Evolutionary conservation across 805 yeast genomes (phyloP).

Genomic region (Wickerhamiella alocasiicola): DNA sequence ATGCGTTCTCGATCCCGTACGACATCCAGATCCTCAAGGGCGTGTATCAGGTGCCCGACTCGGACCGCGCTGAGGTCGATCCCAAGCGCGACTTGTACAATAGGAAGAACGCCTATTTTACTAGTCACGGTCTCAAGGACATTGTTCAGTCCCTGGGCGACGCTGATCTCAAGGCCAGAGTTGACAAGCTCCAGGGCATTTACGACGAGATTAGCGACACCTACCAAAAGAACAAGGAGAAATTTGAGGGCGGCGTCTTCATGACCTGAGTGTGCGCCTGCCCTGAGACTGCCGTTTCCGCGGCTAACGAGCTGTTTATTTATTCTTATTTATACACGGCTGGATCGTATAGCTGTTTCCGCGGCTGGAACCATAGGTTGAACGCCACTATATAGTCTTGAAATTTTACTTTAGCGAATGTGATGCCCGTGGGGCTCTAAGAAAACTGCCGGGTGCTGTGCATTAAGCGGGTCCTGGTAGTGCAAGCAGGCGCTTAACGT

Average conservation of each 20-base stretch:
- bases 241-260: slow-evolving; percentile 3
- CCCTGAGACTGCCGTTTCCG: slow-evolving; percentile 8
- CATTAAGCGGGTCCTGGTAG: too few species aligned
- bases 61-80: slow-evolving; percentile 7
- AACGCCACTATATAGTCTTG: too few species aligned
- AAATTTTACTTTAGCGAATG: too few species aligned
- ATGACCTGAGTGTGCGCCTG: not conserved
- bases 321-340: slow-evolving; percentile 1
- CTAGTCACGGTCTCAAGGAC: slow-evolving; percentile 12
- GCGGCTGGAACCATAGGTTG: slow-evolving; percentile 11
- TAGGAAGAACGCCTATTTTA: slow-evolving; percentile 15
- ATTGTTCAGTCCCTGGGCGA: slow-evolving; percentile 10
- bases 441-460: too few species aligned
- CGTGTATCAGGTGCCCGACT: slow-evolving; percentile 15
- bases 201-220: slow-evolving; percentile 15
- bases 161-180: slow-evolving; percentile 10
- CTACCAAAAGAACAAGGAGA: slow-evolving; percentile 16
- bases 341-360: slow-evolving; percentile 9
- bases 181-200: slow-evolving; percentile 6
- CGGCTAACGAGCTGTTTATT: slow-evolving; percentile 7
- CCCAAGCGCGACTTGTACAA: slow-evolving; percentile 16
- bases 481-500: too few species aligned
- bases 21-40: slow-evolving; percentile 18
- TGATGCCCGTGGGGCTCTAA: too few species aligned
- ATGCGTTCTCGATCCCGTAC: slow-evolving; percentile 15